Conservation (phyloP, 257 asterid genomes). For the Leptodermis oblonga region DNA sequence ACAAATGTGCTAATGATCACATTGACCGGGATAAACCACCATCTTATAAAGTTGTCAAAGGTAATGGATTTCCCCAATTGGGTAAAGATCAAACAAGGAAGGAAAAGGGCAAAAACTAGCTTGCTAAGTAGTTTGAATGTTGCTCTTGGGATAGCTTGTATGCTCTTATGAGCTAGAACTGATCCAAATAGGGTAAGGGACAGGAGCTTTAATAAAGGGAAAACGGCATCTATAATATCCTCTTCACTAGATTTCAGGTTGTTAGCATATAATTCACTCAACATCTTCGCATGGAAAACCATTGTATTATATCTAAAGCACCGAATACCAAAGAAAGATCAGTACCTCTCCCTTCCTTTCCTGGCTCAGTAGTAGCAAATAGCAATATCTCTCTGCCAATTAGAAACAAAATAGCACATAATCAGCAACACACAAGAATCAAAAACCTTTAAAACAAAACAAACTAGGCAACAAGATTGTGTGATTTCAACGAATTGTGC, state of each 20-base stretch:
- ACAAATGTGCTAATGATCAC: constrained; percentile 33
- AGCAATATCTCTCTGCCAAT: constrained; percentile 9
- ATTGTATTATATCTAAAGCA: background rate
- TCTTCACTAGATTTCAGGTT: constrained; percentile 19
- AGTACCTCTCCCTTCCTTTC: background rate
- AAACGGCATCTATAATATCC: constrained; percentile 26
- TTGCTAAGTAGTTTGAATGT: constrained; percentile 45
- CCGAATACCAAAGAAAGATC: background rate
- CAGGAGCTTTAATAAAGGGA: constrained; percentile 37
- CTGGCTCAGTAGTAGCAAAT: background rate
- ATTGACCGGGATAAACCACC: constrained; percentile 47
- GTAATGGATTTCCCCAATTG: constrained; percentile 37
- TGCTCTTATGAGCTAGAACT: constrained; percentile 27
- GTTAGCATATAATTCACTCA: constrained; percentile 14
- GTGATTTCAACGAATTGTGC: no score
- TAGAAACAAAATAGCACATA: background rate
- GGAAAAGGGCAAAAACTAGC: constrained; percentile 41
- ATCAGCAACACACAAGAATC: background rate
- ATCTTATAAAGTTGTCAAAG: constrained; percentile 19
- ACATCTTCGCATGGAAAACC: background rate
- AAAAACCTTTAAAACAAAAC: no score
- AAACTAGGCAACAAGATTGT: background rate
- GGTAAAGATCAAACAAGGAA: constrained; percentile 40
- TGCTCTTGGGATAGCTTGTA: constrained; percentile 27
- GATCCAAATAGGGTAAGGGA: constrained; percentile 28